Evolutionary conservation across 192 early-diverging fungal species (phyloP).

Genomic region (Backusella sp.): DNA sequence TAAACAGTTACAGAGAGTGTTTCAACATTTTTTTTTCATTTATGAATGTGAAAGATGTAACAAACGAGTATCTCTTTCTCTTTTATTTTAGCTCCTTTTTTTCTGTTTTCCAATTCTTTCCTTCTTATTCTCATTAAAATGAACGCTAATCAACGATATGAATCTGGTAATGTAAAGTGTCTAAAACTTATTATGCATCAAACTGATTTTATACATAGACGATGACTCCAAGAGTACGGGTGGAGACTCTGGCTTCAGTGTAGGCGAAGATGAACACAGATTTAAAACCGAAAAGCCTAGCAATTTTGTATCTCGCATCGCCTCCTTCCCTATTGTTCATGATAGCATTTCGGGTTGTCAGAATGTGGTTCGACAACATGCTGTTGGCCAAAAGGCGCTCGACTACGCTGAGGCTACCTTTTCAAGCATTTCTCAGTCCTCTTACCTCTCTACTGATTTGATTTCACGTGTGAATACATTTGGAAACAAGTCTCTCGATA

Average conservation of each 20-base stretch:
- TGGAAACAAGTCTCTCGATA: slow-evolving; percentile 20
- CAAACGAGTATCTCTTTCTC: neutral
- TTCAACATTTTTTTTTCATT: neutral
- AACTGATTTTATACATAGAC: neutral
- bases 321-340: slow-evolving; percentile 17
- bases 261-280: slow-evolving; percentile 1
- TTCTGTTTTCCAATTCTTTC: neutral
- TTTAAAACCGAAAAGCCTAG: neutral
- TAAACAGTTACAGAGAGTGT: neutral
- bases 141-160: neutral
- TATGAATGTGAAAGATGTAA: neutral
- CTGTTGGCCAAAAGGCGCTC: slow-evolving; percentile 9
- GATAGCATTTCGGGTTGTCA: slow-evolving; percentile 21
- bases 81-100: neutral
- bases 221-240: slow-evolving; percentile 11
- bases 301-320: slow-evolving; percentile 18
- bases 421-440: neutral
- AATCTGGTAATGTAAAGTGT: neutral
- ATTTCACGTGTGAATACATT: slow-evolving; percentile 18
- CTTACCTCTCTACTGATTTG: neutral
- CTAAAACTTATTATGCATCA: neutral
- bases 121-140: neutral
- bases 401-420: slow-evolving; percentile 21
- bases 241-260: slow-evolving; percentile 11
- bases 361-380: slow-evolving; percentile 15